Evolutionary conservation across 345 rosid genomes (phyloP), one percentile per base, ranked within the genome.

Genomic region (Linum tenue): DNA sequence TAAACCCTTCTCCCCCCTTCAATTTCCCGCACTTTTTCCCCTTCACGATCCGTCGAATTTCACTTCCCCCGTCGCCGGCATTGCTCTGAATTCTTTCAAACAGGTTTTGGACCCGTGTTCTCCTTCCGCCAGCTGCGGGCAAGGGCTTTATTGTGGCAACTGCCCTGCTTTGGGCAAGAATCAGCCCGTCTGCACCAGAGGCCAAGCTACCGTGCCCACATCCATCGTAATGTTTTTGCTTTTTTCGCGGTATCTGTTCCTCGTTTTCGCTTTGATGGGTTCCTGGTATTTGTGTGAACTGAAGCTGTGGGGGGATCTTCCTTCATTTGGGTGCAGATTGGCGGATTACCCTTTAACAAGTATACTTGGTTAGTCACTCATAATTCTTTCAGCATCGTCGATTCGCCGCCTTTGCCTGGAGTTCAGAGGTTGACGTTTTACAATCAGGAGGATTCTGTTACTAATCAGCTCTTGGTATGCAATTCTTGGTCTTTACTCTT

Each of bases 351-450:
- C 64, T 90, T 88, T 70, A 94, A 90, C 83, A 94, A 85, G 80
- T 94, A 94, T 73, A 77, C 97, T 39, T 94, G 99, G 99, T 74
- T 94, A 41, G 81, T 94, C 70, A 94, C 97, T 2, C 99, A 94
- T 62, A 94, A 94, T 79, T 77, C 99, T 3, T 94, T 94, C 70
- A 88, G 97, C 75, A 90, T 85, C 53, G 96, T 86, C 56, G 92
- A 94, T 81, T 80, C 90, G 57, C 96, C 96, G 2, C 69, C 91
- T 69, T 75, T 90, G 74, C 77, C 92, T 1, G 90, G 85, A 66
- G 92, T 82, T 72, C 92, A 94, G 69, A 88, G 99, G 74, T 66
- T 94, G 61, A 94, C 99, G 42, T 80, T 90, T 72, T 90, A 67
- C 77, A 90, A 94, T 80, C 99, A 94, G 79, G 99, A 94, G 77